Conservation (phyloP, 768 basidiomycete species). For the Leccinum obscurum region DNA sequence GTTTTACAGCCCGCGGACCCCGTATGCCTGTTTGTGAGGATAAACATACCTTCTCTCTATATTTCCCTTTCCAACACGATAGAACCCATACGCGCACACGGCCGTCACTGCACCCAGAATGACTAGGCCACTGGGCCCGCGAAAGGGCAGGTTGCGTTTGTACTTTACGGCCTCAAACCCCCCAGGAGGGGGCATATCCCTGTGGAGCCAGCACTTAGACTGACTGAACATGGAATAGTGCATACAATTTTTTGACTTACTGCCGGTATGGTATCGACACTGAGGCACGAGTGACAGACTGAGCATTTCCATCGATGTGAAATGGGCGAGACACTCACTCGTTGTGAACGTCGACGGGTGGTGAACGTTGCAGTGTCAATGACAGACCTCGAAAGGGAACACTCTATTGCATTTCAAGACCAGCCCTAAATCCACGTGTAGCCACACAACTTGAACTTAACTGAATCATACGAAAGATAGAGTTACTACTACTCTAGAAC, state of each 20-base stretch:
- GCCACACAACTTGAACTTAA: slow-evolving; percentile 10
- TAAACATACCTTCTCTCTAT: slow-evolving; percentile 84
- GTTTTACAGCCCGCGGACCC: slow-evolving; percentile 67
- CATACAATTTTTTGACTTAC: slow-evolving; percentile 22
- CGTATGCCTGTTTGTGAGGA: slow-evolving; percentile 22
- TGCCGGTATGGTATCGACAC: slow-evolving; percentile 32
- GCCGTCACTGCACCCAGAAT: slow-evolving; percentile 86
- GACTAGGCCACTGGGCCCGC: slow-evolving; percentile 80
- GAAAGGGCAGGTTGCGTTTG: slow-evolving; percentile 91
- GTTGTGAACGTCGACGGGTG: slow-evolving; percentile 2
- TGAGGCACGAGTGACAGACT: slow-evolving; percentile 4
- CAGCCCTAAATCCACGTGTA: slow-evolving; percentile 31
- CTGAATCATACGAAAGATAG: background rate
- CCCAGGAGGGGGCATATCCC: slow-evolving; percentile 94
- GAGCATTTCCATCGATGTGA: background rate
- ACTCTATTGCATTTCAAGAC: slow-evolving; percentile 5
- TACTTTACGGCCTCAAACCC: slow-evolving; percentile 93
- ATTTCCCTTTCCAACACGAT: slow-evolving; percentile 87
- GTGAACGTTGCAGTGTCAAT: slow-evolving; percentile 7
- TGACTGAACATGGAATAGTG: slow-evolving; percentile 9
- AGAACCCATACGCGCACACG: slow-evolving; percentile 90
- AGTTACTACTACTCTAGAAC: slow-evolving; percentile 3
- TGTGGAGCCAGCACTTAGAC: slow-evolving; percentile 34
- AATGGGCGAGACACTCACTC: slow-evolving; percentile 21
- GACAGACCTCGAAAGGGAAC: slow-evolving; percentile 4